A percentile compares a stretch with the other conserved stretches of the same genome.
phyloP scores from a whole-genome alignment of 352 stramenopile species.

The Phytophthora melonis region DNA sequence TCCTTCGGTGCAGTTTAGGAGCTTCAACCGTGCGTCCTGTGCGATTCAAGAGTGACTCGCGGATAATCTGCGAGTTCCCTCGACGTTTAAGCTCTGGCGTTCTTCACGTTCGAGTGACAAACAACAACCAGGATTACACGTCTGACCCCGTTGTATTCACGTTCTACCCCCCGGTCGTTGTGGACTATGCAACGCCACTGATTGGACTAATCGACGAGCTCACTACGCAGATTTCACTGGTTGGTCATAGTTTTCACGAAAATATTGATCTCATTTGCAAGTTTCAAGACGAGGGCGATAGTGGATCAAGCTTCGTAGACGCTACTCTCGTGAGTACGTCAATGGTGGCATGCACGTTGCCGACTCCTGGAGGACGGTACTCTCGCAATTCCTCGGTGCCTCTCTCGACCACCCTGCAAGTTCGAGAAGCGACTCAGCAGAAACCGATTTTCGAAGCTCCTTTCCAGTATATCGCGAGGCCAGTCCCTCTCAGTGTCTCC shows the following conservation, averaged over 20 bases:
- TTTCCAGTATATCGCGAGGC: slow-evolving; percentile 32
- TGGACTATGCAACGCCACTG: slow-evolving; percentile 35
- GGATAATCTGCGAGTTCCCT: slow-evolving; percentile 34
- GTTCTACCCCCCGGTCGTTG: slow-evolving; percentile 11
- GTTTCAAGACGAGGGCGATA: slow-evolving; percentile 5
- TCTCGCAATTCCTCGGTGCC: slow-evolving; percentile 23
- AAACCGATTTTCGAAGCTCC: slow-evolving; percentile 35
- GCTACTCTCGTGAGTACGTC: slow-evolving; percentile 18
- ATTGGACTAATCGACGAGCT: slow-evolving; percentile 27
- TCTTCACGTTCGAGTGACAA: slow-evolving; percentile 39
- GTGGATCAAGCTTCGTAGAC: background rate
- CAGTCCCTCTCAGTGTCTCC: slow-evolving; percentile 12
- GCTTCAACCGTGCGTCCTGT: slow-evolving; percentile 13
- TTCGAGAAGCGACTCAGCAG: slow-evolving; percentile 38
- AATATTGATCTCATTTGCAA: slow-evolving; percentile 34
- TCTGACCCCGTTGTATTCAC: slow-evolving; percentile 23
- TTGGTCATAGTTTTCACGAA: slow-evolving; percentile 39
- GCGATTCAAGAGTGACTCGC: slow-evolving; percentile 24
- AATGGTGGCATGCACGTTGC: slow-evolving; percentile 14
- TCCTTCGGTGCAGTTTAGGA: slow-evolving; percentile 41
- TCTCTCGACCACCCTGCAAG: slow-evolving; percentile 21
- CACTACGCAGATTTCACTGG: slow-evolving; percentile 28
- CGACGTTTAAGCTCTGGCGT: slow-evolving; percentile 24
- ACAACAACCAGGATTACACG: slow-evolving; percentile 56
- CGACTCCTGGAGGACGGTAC: slow-evolving; percentile 15